Conservation (phyloP, 371 early-diverging fungal species). For the Mucor lusitanicus region DNA sequence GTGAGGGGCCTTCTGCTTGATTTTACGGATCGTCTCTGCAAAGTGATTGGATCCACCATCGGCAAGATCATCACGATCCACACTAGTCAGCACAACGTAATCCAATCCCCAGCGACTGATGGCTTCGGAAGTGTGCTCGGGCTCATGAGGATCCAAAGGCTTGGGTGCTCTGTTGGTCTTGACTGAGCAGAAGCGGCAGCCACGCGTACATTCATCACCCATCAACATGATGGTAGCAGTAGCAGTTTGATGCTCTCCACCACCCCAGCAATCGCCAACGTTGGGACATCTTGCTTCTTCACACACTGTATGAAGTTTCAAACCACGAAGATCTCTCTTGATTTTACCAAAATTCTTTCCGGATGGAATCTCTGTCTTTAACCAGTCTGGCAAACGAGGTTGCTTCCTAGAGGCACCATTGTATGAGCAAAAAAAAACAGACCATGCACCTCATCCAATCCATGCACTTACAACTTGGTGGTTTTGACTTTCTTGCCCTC, state of each 20-base stretch:
- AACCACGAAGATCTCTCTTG: slow-evolving; percentile 87
- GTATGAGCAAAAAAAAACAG: not conserved
- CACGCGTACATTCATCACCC: slow-evolving; percentile 98
- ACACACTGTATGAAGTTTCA: slow-evolving; percentile 93
- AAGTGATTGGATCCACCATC: slow-evolving; percentile 97
- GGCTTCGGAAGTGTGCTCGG: slow-evolving; percentile 94
- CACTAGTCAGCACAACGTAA: slow-evolving; percentile 96
- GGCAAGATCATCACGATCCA: slow-evolving; percentile 94
- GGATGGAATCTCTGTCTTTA: slow-evolving; percentile 91
- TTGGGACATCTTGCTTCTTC: slow-evolving; percentile 98
- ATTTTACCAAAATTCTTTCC: slow-evolving; percentile 82
- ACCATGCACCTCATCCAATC: not conserved
- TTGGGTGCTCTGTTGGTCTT: slow-evolving; percentile 91
- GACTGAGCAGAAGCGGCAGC: slow-evolving; percentile 98
- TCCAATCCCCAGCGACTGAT: slow-evolving; percentile 96
- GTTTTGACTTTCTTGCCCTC: slow-evolving; percentile 47
- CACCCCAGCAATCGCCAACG: slow-evolving; percentile 98
- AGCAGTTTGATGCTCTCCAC: slow-evolving; percentile 89
- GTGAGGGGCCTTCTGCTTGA: slow-evolving; percentile 88
- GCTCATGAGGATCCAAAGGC: slow-evolving; percentile 91
- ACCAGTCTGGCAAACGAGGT: slow-evolving; percentile 88
- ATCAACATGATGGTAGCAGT: slow-evolving; percentile 99
- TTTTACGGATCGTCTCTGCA: slow-evolving; percentile 84
- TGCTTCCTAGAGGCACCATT: slow-evolving; percentile 45
- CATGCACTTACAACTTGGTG: slow-evolving; percentile 41